phyloP scores from a whole-genome alignment of 768 basidiomycete species.

The Russula griseocarnosa region DNA sequence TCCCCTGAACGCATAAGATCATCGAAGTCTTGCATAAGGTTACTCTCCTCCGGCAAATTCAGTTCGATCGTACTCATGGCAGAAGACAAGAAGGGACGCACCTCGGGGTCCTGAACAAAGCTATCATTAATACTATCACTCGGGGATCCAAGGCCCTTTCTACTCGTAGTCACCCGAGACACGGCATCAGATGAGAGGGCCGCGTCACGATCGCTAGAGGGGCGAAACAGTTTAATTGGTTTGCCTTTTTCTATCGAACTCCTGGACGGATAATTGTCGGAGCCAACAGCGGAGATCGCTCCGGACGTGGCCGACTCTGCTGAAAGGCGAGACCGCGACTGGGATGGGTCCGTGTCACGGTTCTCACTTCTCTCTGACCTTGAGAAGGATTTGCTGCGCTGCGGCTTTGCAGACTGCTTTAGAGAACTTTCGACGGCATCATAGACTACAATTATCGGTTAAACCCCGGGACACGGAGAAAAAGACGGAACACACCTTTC shows the following conservation, averaged over 20 bases:
- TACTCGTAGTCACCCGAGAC: constrained; percentile 33
- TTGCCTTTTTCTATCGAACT: constrained; percentile 60
- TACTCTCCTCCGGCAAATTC: constrained; percentile 32
- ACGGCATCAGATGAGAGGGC: constrained; percentile 21
- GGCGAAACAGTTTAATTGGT: constrained; percentile 56
- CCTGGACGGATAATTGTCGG: constrained; percentile 39
- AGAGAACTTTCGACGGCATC: constrained; percentile 35
- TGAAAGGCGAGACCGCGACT: constrained; percentile 36
- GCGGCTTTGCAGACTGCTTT: constrained; percentile 16
- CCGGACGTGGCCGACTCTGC: constrained; percentile 39
- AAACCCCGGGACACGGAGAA: neutral
- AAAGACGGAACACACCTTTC: constrained; percentile 55
- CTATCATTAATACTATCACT: constrained; percentile 15
- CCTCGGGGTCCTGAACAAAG: constrained; percentile 29
- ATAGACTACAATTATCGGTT: constrained; percentile 36
- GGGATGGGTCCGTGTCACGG: constrained; percentile 28
- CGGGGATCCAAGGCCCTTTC: constrained; percentile 10
- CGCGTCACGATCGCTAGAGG: constrained; percentile 39
- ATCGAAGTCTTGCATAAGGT: constrained; percentile 75
- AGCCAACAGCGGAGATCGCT: constrained; percentile 23
- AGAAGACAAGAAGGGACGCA: constrained; percentile 16
- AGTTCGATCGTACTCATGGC: constrained; percentile 10
- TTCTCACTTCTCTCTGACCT: constrained; percentile 14
- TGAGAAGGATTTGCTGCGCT: constrained; percentile 22
- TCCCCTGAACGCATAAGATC: constrained; percentile 83